These are phyloP conservation scores for Dinochytrium kinnereticum DNA, from an alignment of 371 early-diverging fungal genomes.

Conservation along the genomic window DNA sequence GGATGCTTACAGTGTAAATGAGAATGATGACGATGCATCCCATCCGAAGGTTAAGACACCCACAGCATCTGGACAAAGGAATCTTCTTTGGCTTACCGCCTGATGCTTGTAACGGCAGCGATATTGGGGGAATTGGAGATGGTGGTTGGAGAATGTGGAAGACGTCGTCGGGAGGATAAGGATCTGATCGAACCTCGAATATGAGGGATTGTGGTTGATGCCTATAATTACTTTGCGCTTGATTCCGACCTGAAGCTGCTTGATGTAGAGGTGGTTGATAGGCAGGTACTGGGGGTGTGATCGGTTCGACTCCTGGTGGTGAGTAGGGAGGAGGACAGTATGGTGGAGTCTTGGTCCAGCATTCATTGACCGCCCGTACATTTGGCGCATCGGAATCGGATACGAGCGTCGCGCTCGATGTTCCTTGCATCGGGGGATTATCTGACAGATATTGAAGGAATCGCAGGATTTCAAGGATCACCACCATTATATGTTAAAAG, in stretches of 20 bases:
- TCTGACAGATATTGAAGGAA: too few relatives aligned
- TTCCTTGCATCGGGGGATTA: too few relatives aligned
- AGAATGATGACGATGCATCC: neutral
- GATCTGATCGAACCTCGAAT: too few relatives aligned
- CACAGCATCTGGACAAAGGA: neutral
- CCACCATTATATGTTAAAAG: neutral
- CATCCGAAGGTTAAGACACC: neutral
- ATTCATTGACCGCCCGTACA: too few relatives aligned
- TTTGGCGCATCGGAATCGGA: too few relatives aligned
- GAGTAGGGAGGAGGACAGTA: slow-evolving; percentile 2
- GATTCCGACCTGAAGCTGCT: neutral
- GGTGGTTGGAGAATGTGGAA: neutral
- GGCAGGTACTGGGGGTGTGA: neutral
- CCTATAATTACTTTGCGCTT: too few relatives aligned
- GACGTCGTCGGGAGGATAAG: neutral
- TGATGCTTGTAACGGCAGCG: too few relatives aligned
- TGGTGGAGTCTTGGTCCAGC: neutral
- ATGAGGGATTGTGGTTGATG: too few relatives aligned
- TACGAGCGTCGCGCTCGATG: too few relatives aligned
- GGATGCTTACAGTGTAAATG: neutral
- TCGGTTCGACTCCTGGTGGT: neutral
- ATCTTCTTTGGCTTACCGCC: neutral
- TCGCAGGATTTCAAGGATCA: neutral
- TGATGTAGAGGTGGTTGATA: too few relatives aligned
- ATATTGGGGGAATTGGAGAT: neutral